Evolutionary conservation across 805 yeast species (phyloP).

Genomic region (Wickerhamomyces pijperi): DNA sequence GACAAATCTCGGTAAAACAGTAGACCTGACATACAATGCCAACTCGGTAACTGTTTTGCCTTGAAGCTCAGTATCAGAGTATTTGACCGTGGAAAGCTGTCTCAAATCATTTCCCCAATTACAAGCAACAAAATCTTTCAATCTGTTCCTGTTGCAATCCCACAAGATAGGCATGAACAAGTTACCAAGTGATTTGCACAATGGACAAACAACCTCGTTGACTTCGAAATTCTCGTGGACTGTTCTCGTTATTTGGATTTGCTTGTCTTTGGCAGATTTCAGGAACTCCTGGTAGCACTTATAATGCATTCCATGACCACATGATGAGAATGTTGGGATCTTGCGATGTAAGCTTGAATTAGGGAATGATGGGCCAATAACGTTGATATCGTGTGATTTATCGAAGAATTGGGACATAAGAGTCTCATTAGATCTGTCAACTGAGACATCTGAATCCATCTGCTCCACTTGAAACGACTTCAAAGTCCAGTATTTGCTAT

Average conservation of each 20-base stretch:
- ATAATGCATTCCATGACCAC: constrained; percentile 92
- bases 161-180: constrained; percentile 71
- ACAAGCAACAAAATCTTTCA: constrained; percentile 5
- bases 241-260: constrained; percentile 70
- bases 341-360: constrained; percentile 19
- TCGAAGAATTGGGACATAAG: constrained; percentile 29
- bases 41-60: constrained; percentile 6
- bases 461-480: constrained; percentile 37
- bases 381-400: constrained; percentile 25
- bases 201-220: constrained; percentile 77
- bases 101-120: constrained; percentile 13
- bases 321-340: constrained; percentile 41
- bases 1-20: constrained; percentile 9
- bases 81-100: constrained; percentile 2
- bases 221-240: constrained; percentile 63
- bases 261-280: constrained; percentile 40
- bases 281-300: constrained; percentile 61
- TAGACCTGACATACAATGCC: constrained; percentile 1
- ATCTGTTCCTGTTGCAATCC: constrained; percentile 30
- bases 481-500: constrained; percentile 51
- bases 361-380: constrained; percentile 63
- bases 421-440: constrained; percentile 14
- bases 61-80: constrained; percentile 2
- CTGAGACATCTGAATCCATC: constrained; percentile 8
- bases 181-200: constrained; percentile 81